Conservation (phyloP, 2,329 filamentous ascomycete species). For the Fusarium sp. region DNA sequence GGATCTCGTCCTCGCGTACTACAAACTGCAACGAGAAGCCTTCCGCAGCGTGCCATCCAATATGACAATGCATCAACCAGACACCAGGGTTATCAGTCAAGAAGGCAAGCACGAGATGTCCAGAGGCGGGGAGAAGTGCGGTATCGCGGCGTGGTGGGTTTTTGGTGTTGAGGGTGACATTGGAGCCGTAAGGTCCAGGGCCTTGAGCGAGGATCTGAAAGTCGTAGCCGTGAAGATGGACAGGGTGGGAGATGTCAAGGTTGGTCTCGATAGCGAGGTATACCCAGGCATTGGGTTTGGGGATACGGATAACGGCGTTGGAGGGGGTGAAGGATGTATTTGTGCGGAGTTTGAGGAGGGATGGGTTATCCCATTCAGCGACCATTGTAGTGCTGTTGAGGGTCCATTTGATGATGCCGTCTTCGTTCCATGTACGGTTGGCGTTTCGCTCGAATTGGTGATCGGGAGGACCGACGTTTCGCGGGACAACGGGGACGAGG, state of each 20-base stretch:
- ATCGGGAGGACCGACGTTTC: constrained; percentile 46
- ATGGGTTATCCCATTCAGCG: constrained; percentile 48
- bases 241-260: constrained; percentile 48
- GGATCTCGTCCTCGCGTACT: constrained; percentile 39
- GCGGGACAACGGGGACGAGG: constrained; percentile 51
- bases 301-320: constrained; percentile 47
- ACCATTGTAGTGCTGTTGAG: constrained; percentile 52
- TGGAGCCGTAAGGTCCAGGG: constrained; percentile 37
- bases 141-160: constrained; percentile 67
- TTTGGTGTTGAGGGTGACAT: constrained; percentile 28
- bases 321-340: constrained; percentile 36
- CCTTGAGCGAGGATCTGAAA: constrained; percentile 47
- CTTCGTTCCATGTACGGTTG: constrained; percentile 41
- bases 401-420: constrained; percentile 59
- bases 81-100: constrained; percentile 62
- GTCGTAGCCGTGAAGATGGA: constrained; percentile 54
- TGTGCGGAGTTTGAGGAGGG: constrained; percentile 40
- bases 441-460: constrained; percentile 47
- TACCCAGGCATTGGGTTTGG: constrained; percentile 45
- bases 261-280: constrained; percentile 47
- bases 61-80: constrained; percentile 66
- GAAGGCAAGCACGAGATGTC: constrained; percentile 63
- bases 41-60: constrained; percentile 46
- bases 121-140: constrained; percentile 58
- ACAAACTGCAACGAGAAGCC: constrained; percentile 41